Conservation (phyloP, 495 filamentous ascomycete species). For the Annulohypoxylon stygium region DNA sequence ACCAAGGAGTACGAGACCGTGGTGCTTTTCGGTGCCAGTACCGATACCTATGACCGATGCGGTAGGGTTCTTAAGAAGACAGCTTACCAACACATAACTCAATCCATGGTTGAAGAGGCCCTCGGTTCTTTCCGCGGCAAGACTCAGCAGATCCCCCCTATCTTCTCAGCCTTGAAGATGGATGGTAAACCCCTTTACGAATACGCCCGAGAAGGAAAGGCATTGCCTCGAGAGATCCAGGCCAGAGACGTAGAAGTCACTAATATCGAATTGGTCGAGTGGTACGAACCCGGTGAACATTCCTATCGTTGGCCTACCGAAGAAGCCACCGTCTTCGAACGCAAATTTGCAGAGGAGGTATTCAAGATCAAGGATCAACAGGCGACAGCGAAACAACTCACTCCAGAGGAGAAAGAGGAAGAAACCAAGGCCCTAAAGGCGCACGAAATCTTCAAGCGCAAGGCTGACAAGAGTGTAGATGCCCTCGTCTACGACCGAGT, state of each 20-base stretch:
- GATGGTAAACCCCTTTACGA: constrained; percentile 94
- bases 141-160: constrained; percentile 90
- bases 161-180: constrained; percentile 91
- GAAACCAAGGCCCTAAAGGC: constrained; percentile 60
- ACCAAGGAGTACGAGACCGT: constrained; percentile 93
- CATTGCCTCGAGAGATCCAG: constrained; percentile 85
- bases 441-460: constrained; percentile 62
- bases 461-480: constrained; percentile 61
- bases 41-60: constrained; percentile 88
- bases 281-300: constrained; percentile 87
- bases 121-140: constrained; percentile 83
- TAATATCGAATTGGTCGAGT: constrained; percentile 84
- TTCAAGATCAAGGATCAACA: constrained; percentile 65
- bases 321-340: constrained; percentile 78
- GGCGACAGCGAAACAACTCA: constrained; percentile 56
- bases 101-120: constrained; percentile 79
- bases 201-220: constrained; percentile 90
- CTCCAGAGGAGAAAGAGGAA: constrained; percentile 61
- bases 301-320: constrained; percentile 77
- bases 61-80: constrained; percentile 84
- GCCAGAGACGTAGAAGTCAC: constrained; percentile 80
- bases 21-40: constrained; percentile 90
- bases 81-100: constrained; percentile 82
- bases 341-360: constrained; percentile 78
- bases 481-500: constrained; percentile 58